Evolutionary conservation across 2,329 filamentous ascomycete genomes (phyloP), one percentile per base, ranked within the genome.

Genomic region (Orbilia quercus): DNA sequence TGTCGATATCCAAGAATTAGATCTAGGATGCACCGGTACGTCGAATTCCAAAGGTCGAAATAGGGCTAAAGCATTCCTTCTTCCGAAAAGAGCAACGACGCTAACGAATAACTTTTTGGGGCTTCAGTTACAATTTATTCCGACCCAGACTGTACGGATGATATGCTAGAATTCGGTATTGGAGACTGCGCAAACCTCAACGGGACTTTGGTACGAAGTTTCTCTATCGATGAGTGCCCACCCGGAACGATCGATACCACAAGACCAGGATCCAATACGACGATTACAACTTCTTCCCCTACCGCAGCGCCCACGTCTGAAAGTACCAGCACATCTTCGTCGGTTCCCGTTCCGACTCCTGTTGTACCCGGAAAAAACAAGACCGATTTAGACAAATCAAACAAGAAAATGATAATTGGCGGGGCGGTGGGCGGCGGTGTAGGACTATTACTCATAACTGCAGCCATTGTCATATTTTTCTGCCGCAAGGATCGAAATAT

Each of bases 151-250:
- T 72, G 66, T 18, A 44, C 58, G 5, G 50, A 63, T 16, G 22
- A 72, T n/a, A 47, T 57, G 31, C 16, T 59, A 2, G 66, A 72
- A 34, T 59, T 72, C n/a, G 25, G 38, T 28, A 31, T 64, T 3
- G 66, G 66, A 18, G 58, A 72, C 16, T 72, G 66, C 38, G 58
- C 22, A 2, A 53, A 47, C 12, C 36, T 72, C 11, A 48, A 54
- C 22, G 66, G 66, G 1, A 64, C 12, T 11, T 22, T 36, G 3
- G 40, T 72, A 14, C 34, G 66, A 40, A 72, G 66, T 11, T 72
- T 72, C 44, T 72, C 66, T 1, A 25, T 72, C 16, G 66, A 72
- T n/a, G 53, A 47, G 9, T 72, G 66, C 31, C 66, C 66, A 1
- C 58, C 66, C 1, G 66, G 66, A 7, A 72, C 66, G 5, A 36